Conservation (phyloP, 805 yeast species). For the Wickerhamomyces xylosicus region DNA sequence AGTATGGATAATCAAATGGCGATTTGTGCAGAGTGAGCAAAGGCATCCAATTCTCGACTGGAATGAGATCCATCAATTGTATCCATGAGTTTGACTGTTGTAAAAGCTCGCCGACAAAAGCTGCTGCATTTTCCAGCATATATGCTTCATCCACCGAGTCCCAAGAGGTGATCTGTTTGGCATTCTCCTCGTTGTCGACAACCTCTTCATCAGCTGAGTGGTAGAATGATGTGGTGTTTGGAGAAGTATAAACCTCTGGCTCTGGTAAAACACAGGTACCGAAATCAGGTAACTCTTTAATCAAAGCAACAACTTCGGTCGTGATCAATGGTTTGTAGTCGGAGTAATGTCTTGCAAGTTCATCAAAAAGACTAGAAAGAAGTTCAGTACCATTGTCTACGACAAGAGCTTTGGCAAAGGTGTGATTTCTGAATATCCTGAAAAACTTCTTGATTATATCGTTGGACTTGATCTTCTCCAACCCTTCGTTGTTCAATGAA, state of each 20-base stretch:
- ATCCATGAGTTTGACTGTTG: conserved; percentile 29
- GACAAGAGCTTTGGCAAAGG: conserved; percentile 43
- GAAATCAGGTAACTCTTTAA: conserved; percentile 31
- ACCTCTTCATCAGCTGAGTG: conserved; percentile 30
- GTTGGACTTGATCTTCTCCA: conserved; percentile 38
- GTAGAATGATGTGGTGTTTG: conserved; percentile 28
- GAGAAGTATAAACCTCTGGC: conserved; percentile 33
- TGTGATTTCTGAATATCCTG: conserved; percentile 38
- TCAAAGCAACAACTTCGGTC: conserved; percentile 33
- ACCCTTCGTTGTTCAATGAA: conserved; percentile 66
- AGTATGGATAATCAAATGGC: conserved; percentile 51
- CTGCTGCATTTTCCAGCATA: conserved; percentile 35
- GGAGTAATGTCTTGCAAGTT: conserved; percentile 76
- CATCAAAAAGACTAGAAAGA: conserved; percentile 66
- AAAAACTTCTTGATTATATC: conserved; percentile 32
- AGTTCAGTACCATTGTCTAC: conserved; percentile 41
- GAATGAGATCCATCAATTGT: conserved; percentile 20
- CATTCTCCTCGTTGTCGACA: conserved; percentile 30
- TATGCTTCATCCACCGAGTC: conserved; percentile 35
- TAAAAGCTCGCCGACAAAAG: conserved; percentile 37
- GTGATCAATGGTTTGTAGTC: conserved; percentile 51
- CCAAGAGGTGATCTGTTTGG: conserved; percentile 38
- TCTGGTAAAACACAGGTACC: conserved; percentile 27
- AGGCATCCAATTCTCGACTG: conserved; percentile 35
- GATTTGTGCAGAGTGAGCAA: conserved; percentile 39